Evolutionary conservation across 1,284 basidiomycete species (phyloP).

Genomic region (Exobasidium rhododendri): DNA sequence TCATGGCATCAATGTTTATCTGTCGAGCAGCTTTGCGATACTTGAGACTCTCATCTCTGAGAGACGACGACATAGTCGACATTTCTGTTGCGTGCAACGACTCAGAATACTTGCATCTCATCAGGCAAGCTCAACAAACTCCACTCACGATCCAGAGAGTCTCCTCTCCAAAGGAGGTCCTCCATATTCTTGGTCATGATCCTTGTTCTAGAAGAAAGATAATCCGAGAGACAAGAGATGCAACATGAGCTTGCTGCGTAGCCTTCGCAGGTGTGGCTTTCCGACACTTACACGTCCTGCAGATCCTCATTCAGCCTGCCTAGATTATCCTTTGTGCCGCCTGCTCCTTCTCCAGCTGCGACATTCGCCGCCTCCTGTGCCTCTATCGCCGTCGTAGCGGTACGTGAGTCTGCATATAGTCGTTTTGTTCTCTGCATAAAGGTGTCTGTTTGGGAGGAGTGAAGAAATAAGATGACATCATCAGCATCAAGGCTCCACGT

Average conservation of each 20-base stretch:
- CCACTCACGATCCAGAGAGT: conserved; percentile 75
- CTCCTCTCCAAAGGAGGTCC: conserved; percentile 93
- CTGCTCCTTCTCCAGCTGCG: conserved; percentile 15
- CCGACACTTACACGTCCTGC: conserved; percentile 68
- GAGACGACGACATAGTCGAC: conserved; percentile 95
- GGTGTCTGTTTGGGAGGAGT: conserved; percentile 67
- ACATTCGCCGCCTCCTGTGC: conserved; percentile 26
- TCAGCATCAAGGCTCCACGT: too few species aligned
- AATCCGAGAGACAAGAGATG: not conserved
- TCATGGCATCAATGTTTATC: conserved; percentile 87
- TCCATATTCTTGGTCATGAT: conserved; percentile 99
- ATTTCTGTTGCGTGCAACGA: conserved; percentile 65
- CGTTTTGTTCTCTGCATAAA: conserved; percentile 98
- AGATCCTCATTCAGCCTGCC: conserved; percentile 92
- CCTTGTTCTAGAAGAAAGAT: conserved; percentile 61
- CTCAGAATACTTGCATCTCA: too few species aligned
- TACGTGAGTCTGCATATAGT: conserved; percentile 87
- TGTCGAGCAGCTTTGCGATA: conserved; percentile 93
- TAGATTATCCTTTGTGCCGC: conserved; percentile 61
- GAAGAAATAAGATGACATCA: not conserved
- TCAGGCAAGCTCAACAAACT: not conserved
- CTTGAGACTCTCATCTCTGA: conserved; percentile 93
- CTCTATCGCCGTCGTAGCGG: conserved; percentile 67
- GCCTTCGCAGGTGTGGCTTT: not conserved
- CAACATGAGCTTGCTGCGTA: not conserved